phyloP scores from a whole-genome alignment of 2,329 filamentous ascomycete species.

The Tolypocladium guangdongense region DNA sequence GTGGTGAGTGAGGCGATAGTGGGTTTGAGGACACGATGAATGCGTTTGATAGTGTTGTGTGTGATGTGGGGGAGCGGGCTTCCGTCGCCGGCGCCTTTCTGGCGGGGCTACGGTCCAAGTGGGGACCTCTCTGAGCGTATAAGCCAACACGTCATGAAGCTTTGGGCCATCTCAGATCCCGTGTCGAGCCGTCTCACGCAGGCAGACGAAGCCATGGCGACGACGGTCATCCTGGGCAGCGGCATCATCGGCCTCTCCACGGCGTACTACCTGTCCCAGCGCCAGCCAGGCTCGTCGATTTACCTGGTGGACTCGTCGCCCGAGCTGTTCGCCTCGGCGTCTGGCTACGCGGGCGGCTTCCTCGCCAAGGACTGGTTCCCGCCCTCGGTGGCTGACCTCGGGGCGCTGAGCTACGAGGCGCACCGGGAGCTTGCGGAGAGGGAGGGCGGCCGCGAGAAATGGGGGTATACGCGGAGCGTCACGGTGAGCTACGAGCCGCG shows the following conservation, averaged over 20 bases:
- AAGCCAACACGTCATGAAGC: background rate
- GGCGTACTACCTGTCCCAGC: slow-evolving; percentile 58
- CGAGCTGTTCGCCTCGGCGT: slow-evolving; percentile 61
- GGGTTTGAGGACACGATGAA: background rate
- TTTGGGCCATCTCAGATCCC: background rate
- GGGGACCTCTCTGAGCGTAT: background rate
- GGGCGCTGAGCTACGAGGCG: slow-evolving; percentile 56
- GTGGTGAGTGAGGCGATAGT: background rate
- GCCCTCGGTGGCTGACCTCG: slow-evolving; percentile 44
- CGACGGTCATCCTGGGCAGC: slow-evolving; percentile 56
- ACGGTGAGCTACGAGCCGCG: slow-evolving; percentile 39
- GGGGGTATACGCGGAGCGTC: slow-evolving; percentile 42
- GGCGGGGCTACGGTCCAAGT: background rate
- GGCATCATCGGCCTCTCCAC: slow-evolving; percentile 62
- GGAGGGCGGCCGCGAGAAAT: slow-evolving; percentile 42
- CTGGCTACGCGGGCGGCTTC: slow-evolving; percentile 65
- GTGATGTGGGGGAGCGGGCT: background rate
- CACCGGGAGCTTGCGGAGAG: slow-evolving; percentile 53
- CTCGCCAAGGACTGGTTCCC: slow-evolving; percentile 64
- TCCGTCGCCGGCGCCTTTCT: background rate
- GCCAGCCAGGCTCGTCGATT: slow-evolving; percentile 29
- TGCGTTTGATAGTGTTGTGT: background rate
- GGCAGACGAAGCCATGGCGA: slow-evolving; percentile 21
- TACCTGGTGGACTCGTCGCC: slow-evolving; percentile 36
- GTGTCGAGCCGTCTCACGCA: background rate